phyloP scores from a whole-genome alignment of 306 rosid species.

The Sindora glabra region DNA sequence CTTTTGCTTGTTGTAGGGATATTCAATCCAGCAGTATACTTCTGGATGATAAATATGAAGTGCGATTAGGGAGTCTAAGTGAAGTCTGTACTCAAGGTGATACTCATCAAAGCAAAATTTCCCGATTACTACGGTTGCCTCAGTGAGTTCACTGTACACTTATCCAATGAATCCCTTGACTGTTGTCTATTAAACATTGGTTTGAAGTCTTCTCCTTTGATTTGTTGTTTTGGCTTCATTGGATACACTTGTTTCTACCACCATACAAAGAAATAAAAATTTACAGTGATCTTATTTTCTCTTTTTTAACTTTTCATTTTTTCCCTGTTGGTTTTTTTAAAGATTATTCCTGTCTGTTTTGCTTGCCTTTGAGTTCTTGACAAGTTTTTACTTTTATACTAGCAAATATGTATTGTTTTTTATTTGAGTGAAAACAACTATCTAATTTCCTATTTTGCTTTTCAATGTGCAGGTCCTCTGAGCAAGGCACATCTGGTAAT shows the following conservation, averaged over 20 bases:
- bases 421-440: background rate
- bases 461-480: slow-evolving; percentile 30
- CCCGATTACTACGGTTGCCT: slow-evolving; percentile 62
- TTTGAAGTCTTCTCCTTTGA: background rate
- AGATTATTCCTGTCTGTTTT: background rate
- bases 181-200: background rate
- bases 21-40: slow-evolving; percentile 93
- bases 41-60: slow-evolving; percentile 95
- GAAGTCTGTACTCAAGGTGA: slow-evolving; percentile 58
- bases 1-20: slow-evolving; percentile 50
- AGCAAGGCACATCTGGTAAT: slow-evolving; percentile 5
- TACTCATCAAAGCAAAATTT: slow-evolving; percentile 68
- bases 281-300: too few relatives aligned
- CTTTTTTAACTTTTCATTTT: background rate
- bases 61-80: slow-evolving; percentile 84
- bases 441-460: slow-evolving; percentile 19
- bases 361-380: background rate
- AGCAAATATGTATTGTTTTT: slow-evolving; percentile 3
- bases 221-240: background rate
- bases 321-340: background rate
- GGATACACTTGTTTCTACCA: background rate
- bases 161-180: too few relatives aligned
- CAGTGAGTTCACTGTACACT: slow-evolving; percentile 61
- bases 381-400: background rate
- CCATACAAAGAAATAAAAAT: too few relatives aligned